Conservation (phyloP, 805 yeast species). For the Saturnispora gosingensis region DNA sequence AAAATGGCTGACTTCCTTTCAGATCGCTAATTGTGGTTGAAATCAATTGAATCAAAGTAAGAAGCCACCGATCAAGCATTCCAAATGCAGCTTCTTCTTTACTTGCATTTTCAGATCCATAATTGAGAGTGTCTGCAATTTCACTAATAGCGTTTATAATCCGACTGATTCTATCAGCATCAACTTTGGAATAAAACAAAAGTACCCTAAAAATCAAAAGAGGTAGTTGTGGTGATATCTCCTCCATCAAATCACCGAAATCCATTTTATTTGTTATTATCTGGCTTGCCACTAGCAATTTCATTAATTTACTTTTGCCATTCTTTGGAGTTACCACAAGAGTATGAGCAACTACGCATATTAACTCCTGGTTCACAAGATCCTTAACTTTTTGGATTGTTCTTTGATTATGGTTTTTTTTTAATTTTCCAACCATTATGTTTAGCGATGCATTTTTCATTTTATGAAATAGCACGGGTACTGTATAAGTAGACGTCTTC, state of each 20-base stretch:
- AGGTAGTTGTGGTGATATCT: slow-evolving; percentile 13
- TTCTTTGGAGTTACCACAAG: slow-evolving; percentile 5
- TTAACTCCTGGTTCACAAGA: slow-evolving; percentile 1
- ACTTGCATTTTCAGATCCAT: slow-evolving; percentile 14
- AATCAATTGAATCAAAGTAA: slow-evolving; percentile 71
- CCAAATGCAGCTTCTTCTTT: slow-evolving; percentile 23
- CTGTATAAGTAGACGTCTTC: slow-evolving; percentile 62
- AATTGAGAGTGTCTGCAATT: slow-evolving; percentile 17
- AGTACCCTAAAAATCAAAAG: slow-evolving; percentile 15
- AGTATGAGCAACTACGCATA: slow-evolving; percentile 4
- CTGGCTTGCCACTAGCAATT: slow-evolving; percentile 1
- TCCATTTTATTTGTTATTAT: slow-evolving; percentile 11
- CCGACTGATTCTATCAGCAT: slow-evolving; percentile 19
- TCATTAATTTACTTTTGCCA: slow-evolving; percentile 4
- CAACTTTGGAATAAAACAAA: slow-evolving; percentile 32
- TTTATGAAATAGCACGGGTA: slow-evolving; percentile 61
- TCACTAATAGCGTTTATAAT: slow-evolving; percentile 35
- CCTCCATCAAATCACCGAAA: slow-evolving; percentile 30
- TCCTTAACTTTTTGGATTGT: slow-evolving; percentile 5
- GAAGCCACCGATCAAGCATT: slow-evolving; percentile 27
- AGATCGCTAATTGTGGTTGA: slow-evolving; percentile 71
- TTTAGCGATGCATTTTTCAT: slow-evolving; percentile 8
- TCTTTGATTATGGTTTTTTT: slow-evolving; percentile 1
- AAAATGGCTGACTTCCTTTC: slow-evolving; percentile 60
- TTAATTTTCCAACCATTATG: slow-evolving; percentile 6